A percentile compares a stretch with the other conserved stretches of the same genome.
These are phyloP conservation scores for Aurantiochytrium sp. DNA, from an alignment of 108 stramenopile species.

Conservation along the genomic window DNA sequence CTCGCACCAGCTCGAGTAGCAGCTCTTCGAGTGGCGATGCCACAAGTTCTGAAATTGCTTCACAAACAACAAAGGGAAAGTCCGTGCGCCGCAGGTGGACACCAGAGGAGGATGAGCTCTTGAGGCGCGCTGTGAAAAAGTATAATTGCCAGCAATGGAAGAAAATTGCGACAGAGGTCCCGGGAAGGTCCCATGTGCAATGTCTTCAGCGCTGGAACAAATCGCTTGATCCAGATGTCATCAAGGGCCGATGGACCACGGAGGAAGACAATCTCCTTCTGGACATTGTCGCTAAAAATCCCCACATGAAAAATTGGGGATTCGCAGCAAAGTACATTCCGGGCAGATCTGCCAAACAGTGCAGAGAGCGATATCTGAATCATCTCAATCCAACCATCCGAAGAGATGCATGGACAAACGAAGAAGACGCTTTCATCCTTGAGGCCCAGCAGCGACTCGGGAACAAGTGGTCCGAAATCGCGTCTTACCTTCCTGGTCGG, in stretches of 20 bases:
- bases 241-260: conserved; percentile 31
- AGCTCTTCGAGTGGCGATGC: too few relatives aligned
- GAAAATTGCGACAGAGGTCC: neutral
- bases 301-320: conserved; percentile 1
- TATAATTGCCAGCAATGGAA: neutral
- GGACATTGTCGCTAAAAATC: neutral
- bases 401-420: conserved; percentile 74
- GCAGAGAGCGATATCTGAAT: conserved; percentile 59
- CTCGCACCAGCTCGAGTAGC: too few relatives aligned
- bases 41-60: too few relatives aligned
- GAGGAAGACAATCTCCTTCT: neutral
- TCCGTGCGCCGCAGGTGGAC: neutral
- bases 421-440: conserved; percentile 65
- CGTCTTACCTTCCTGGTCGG: conserved; percentile 40
- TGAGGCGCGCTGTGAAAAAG: neutral
- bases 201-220: conserved; percentile 60
- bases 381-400: conserved; percentile 74
- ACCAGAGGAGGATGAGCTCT: neutral
- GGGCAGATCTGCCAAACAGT: neutral
- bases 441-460: conserved; percentile 40
- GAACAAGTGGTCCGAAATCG: conserved; percentile 31
- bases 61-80: neutral
- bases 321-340: neutral
- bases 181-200: conserved; percentile 31
- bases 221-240: conserved; percentile 45